Percentiles rank a stretch among this genome's conserved stretches.
phyloP scores from a whole-genome alignment of 2,329 filamentous ascomycete species.

The Aureobasidium sp. region DNA sequence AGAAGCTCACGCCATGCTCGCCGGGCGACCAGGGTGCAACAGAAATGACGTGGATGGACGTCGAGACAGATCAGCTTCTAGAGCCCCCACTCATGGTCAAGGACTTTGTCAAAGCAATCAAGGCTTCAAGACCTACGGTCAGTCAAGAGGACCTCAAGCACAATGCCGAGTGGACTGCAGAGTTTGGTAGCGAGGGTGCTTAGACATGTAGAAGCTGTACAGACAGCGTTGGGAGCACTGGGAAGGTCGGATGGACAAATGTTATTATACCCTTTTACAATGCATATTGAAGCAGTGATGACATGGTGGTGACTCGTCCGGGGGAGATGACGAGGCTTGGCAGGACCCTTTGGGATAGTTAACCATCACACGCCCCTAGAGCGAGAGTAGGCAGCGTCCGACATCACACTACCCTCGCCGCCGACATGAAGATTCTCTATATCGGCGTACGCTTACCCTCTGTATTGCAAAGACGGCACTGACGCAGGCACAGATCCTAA shows the following conservation, averaged over 20 bases:
- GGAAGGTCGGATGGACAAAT: neutral
- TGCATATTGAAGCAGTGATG: neutral
- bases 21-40: conserved; percentile 77
- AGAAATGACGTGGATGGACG: conserved; percentile 89
- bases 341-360: neutral
- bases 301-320: neutral
- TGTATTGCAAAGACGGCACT: conserved; percentile 19
- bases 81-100: conserved; percentile 82
- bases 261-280: neutral
- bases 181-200: conserved; percentile 88
- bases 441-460: conserved; percentile 59
- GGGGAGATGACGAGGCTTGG: neutral
- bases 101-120: conserved; percentile 90
- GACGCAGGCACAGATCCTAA: conserved; percentile 56
- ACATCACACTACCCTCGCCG: neutral
- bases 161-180: conserved; percentile 88
- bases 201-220: conserved; percentile 21
- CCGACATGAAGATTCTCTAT: conserved; percentile 72
- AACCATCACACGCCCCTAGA: neutral
- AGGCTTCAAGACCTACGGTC: conserved; percentile 80
- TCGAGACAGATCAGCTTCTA: conserved; percentile 74
- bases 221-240: neutral
- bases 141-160: conserved; percentile 73
- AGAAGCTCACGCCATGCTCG: conserved; percentile 80
- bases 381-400: neutral